Evolutionary conservation across 768 basidiomycete species (phyloP).

Genomic region (Udeniomyces megalosporus): DNA sequence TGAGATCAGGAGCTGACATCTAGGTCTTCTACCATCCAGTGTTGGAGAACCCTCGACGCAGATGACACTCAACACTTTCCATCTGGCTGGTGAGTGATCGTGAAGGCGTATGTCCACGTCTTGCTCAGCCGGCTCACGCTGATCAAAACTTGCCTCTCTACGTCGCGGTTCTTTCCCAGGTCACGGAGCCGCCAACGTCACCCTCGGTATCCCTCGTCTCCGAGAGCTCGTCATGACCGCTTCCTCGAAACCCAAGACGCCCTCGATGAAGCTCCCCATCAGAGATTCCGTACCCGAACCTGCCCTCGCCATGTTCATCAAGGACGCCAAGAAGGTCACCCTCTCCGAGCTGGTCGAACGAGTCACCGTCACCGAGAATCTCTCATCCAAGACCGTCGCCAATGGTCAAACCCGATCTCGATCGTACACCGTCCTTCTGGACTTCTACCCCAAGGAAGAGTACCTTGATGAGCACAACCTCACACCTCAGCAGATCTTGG

Average conservation of each 20-base stretch:
- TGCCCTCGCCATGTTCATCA: slow-evolving; percentile 64
- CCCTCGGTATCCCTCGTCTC: slow-evolving; percentile 92
- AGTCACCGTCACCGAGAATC: slow-evolving; percentile 61
- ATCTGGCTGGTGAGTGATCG: slow-evolving; percentile 65
- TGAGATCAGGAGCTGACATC: background rate
- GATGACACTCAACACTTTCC: slow-evolving; percentile 99
- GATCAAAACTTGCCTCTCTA: too few relatives aligned
- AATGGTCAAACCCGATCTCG: slow-evolving; percentile 51
- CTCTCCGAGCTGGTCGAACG: slow-evolving; percentile 76
- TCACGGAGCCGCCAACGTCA: slow-evolving; percentile 97
- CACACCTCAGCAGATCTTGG: slow-evolving; percentile 51
- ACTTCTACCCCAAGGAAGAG: slow-evolving; percentile 72
- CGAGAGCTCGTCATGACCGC: slow-evolving; percentile 99
- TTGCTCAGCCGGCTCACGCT: background rate
- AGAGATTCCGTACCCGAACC: slow-evolving; percentile 38
- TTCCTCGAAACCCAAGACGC: slow-evolving; percentile 85
- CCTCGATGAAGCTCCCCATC: slow-evolving; percentile 81
- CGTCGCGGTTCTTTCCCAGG: slow-evolving; percentile 35
- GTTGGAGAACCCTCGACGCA: slow-evolving; percentile 98
- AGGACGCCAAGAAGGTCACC: slow-evolving; percentile 65
- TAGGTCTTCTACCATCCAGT: slow-evolving; percentile 34
- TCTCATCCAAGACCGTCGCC: slow-evolving; percentile 39
- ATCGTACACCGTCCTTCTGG: slow-evolving; percentile 60
- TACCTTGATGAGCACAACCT: slow-evolving; percentile 71
- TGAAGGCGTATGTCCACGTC: background rate